Percentiles rank a stretch among this genome's conserved stretches.
These are phyloP conservation scores for Trichoderma brevicompactum DNA, from an alignment of 2,329 filamentous ascomycete species.

Conservation along the genomic window DNA sequence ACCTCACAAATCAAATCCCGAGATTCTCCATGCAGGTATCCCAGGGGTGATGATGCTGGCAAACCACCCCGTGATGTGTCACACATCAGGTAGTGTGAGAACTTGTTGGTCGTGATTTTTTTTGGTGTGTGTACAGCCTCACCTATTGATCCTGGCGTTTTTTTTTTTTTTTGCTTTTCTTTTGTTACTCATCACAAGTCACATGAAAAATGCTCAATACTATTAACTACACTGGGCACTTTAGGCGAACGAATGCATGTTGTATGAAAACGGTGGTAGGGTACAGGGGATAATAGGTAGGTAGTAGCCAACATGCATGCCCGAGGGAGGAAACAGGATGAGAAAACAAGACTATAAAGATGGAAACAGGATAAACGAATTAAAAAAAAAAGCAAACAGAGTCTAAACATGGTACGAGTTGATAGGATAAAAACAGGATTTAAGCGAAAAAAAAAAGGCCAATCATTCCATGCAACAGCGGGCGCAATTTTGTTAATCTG, in stretches of 20 bases:
- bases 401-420: too few species aligned
- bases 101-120: too few species aligned
- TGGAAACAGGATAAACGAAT: background rate
- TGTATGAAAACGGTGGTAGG: too few species aligned
- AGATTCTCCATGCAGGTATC: background rate
- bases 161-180: too few species aligned
- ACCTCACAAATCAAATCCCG: conserved; percentile 4
- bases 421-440: background rate
- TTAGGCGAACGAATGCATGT: too few species aligned
- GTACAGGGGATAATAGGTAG: too few species aligned
- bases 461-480: background rate
- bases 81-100: background rate
- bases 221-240: too few species aligned
- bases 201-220: background rate
- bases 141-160: background rate
- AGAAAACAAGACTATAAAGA: background rate
- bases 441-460: background rate
- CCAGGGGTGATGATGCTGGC: background rate
- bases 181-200: background rate
- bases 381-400: background rate
- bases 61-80: background rate
- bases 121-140: background rate
- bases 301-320: too few species aligned
- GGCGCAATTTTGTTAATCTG: background rate
- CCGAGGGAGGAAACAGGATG: background rate